Conservation (phyloP, 352 stramenopile species). For the Phytophthora cryptogea region DNA sequence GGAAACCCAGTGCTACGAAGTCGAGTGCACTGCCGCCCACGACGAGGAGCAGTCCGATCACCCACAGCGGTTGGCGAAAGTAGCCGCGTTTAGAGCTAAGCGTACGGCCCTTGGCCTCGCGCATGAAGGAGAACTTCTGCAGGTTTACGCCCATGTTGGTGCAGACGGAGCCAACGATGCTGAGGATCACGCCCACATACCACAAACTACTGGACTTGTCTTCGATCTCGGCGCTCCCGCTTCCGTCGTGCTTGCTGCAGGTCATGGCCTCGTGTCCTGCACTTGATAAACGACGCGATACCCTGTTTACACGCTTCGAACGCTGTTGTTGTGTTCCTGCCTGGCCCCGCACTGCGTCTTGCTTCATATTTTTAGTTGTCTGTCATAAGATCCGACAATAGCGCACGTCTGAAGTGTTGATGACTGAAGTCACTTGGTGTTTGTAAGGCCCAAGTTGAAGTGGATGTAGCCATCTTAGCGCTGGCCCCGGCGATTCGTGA, state of each 20-base stretch:
- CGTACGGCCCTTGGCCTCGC: conserved; percentile 63
- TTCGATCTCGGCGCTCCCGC: not conserved
- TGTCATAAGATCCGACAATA: conserved; percentile 25
- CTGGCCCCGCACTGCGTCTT: conserved; percentile 5
- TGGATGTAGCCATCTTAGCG: conserved; percentile 11
- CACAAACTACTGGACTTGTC: conserved; percentile 39
- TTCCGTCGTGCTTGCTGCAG: conserved; percentile 16
- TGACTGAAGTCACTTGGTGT: conserved; percentile 7
- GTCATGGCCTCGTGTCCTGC: conserved; percentile 13
- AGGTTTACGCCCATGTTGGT: conserved; percentile 89
- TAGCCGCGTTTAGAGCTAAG: conserved; percentile 73
- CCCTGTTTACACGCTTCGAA: not conserved
- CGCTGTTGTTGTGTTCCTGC: conserved; percentile 9
- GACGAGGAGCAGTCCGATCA: conserved; percentile 75
- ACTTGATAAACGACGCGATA: not conserved
- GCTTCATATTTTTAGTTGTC: conserved; percentile 17
- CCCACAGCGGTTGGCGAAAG: conserved; percentile 74
- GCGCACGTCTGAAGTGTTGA: conserved; percentile 4
- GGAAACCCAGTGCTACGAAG: conserved; percentile 79
- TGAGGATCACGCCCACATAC: conserved; percentile 83
- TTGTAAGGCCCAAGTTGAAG: conserved; percentile 34
- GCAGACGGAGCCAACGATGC: conserved; percentile 67
- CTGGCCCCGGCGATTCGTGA: not conserved
- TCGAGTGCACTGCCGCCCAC: conserved; percentile 73
- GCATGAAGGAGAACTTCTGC: conserved; percentile 91